Percentiles rank a stretch among this genome's conserved stretches.
These are phyloP conservation scores for Lanmaoa rubissima DNA, from an alignment of 768 basidiomycete genomes.

Conservation along the genomic window DNA sequence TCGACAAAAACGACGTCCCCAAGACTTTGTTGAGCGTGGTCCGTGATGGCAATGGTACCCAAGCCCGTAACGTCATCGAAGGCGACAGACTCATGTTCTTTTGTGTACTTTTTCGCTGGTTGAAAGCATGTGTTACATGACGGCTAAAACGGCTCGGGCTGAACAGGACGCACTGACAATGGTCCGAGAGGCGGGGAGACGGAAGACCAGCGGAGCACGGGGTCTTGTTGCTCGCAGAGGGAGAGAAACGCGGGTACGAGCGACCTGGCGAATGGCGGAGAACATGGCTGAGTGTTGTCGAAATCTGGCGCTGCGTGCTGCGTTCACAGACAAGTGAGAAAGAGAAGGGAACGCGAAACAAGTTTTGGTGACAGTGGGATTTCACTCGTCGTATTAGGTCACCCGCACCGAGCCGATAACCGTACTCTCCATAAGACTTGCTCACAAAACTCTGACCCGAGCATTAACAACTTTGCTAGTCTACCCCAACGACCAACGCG, in stretches of 20 bases:
- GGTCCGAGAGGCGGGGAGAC: conserved; percentile 16
- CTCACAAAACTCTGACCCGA: no score
- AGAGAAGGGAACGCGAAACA: conserved; percentile 47
- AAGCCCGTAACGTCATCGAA: conserved; percentile 54
- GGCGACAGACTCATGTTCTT: conserved; percentile 11
- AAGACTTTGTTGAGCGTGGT: conserved; percentile 87
- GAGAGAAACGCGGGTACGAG: conserved; percentile 12
- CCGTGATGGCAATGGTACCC: conserved; percentile 73
- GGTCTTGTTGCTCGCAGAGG: conserved; percentile 1
- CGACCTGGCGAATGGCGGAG: conserved; percentile 6
- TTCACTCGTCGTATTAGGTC: no score
- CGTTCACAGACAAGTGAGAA: background rate
- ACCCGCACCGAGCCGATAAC: no score
- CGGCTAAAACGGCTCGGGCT: background rate
- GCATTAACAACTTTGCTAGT: no score
- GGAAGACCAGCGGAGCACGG: background rate
- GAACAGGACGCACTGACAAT: conserved; percentile 25
- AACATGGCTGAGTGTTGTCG: conserved; percentile 18
- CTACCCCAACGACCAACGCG: no score
- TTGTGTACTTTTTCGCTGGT: conserved; percentile 53
- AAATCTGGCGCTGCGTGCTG: background rate
- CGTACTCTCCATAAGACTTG: no score
- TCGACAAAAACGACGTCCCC: conserved; percentile 99
- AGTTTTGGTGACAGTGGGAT: no score
- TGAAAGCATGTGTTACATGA: background rate